phyloP scores from a whole-genome alignment of 129 eudicot species.

The Flaveria trinervia region DNA sequence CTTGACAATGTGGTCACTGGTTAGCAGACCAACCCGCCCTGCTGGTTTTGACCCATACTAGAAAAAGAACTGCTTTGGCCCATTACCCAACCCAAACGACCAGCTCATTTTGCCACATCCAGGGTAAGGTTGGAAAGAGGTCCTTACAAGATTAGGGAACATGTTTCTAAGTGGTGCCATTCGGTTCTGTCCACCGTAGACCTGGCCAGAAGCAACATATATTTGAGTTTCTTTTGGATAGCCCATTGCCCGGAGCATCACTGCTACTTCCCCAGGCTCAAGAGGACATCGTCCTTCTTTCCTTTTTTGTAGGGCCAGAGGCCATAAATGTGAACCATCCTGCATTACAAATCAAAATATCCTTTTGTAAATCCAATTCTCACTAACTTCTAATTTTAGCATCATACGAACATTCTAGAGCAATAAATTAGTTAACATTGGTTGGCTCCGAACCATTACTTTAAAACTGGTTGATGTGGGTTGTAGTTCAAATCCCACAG shows the following conservation, averaged over 20 bases:
- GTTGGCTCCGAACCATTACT: background rate
- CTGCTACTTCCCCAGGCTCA: constrained; percentile 98
- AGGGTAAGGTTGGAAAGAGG: constrained; percentile 4
- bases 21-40: too few species aligned
- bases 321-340: constrained; percentile 99
- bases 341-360: constrained; percentile 33
- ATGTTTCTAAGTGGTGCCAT: constrained; percentile 99
- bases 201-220: constrained; percentile 99
- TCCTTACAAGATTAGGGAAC: constrained; percentile 96
- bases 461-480: background rate
- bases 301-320: constrained; percentile 87
- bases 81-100: background rate
- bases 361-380: background rate
- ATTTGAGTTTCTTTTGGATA: constrained; percentile 96
- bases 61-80: background rate
- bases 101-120: background rate
- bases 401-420: background rate
- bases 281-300: constrained; percentile 99
- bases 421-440: background rate
- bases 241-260: constrained; percentile 98
- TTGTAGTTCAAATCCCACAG: background rate
- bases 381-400: constrained; percentile 8
- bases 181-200: constrained; percentile 95
- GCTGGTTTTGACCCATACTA: background rate
- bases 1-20: too few species aligned